Percentiles rank a stretch among this genome's conserved stretches.
These are phyloP conservation scores for Novymonas esmeraldas DNA, from an alignment of 208 protist genomes.

Conservation along the genomic window DNA sequence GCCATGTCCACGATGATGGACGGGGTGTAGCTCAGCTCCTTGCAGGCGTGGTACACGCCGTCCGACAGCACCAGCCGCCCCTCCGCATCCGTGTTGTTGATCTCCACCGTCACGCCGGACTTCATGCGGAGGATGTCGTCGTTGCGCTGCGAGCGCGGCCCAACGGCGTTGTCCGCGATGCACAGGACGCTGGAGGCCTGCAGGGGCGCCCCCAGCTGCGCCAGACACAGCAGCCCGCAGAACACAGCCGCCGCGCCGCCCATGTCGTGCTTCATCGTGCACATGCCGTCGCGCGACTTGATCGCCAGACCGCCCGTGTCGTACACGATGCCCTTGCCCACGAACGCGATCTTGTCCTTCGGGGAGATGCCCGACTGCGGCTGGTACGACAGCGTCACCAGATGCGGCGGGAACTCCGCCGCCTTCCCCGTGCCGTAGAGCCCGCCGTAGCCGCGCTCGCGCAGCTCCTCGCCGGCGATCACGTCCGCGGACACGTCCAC, in stretches of 20 bases:
- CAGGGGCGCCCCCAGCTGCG: constrained; percentile 41
- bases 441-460: constrained; percentile 82
- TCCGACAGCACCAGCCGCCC: constrained; percentile 92
- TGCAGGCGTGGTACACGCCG: constrained; percentile 87
- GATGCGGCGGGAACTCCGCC: constrained; percentile 79
- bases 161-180: constrained; percentile 92
- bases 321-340: constrained; percentile 94
- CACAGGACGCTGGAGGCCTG: constrained; percentile 71
- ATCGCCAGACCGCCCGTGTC: constrained; percentile 91
- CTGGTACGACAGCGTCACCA: constrained; percentile 84
- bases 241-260: constrained; percentile 89
- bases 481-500: constrained; percentile 42
- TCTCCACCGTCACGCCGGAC: constrained; percentile 88
- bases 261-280: constrained; percentile 93
- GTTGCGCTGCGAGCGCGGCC: constrained; percentile 70
- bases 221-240: constrained; percentile 71
- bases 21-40: constrained; percentile 77
- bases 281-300: constrained; percentile 82
- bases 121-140: constrained; percentile 91
- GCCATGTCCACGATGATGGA: constrained; percentile 90
- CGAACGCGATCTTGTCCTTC: constrained; percentile 72
- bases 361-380: constrained; percentile 50
- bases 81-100: constrained; percentile 95
- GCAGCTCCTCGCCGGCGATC: constrained; percentile 79
- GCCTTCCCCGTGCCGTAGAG: constrained; percentile 86